Conservation (phyloP, 148 eudicot species). For the Nyssa sinensis region DNA sequence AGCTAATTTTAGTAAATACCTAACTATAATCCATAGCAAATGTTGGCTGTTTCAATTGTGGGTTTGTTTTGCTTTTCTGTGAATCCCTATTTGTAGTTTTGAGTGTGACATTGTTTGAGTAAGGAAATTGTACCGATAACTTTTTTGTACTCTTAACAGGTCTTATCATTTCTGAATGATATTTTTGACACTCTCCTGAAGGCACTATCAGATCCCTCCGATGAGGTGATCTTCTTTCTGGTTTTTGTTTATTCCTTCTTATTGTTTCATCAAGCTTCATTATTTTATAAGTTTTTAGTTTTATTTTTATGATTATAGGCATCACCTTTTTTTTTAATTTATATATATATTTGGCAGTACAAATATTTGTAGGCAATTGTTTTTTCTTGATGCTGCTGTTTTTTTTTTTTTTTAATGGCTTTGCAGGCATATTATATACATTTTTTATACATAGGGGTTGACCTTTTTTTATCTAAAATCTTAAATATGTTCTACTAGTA, state of each 20-base stretch:
- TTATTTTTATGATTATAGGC: background rate
- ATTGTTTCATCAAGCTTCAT: constrained; percentile 1
- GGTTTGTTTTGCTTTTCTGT: background rate
- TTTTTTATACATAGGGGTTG: background rate
- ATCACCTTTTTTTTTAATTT: background rate
- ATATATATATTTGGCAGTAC: background rate
- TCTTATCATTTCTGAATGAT: constrained; percentile 69
- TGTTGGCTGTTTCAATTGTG: background rate
- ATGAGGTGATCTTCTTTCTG: constrained; percentile 59
- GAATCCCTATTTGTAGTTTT: background rate
- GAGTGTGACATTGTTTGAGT: background rate
- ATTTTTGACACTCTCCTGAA: constrained; percentile 84
- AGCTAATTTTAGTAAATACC: background rate
- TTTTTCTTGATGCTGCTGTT: background rate
- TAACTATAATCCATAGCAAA: background rate
- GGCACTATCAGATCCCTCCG: constrained; percentile 91
- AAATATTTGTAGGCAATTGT: background rate
- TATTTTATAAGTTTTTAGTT: background rate
- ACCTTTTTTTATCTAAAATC: background rate
- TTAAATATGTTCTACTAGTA: background rate
- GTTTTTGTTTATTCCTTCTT: background rate
- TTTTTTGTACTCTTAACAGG: constrained; percentile 48
- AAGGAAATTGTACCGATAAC: constrained; percentile 8
- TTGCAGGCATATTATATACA: background rate
- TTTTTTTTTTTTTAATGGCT: background rate